These are phyloP conservation scores for Saksenaea vasiformis DNA, from an alignment of 371 early-diverging fungal genomes.

Conservation along the genomic window DNA sequence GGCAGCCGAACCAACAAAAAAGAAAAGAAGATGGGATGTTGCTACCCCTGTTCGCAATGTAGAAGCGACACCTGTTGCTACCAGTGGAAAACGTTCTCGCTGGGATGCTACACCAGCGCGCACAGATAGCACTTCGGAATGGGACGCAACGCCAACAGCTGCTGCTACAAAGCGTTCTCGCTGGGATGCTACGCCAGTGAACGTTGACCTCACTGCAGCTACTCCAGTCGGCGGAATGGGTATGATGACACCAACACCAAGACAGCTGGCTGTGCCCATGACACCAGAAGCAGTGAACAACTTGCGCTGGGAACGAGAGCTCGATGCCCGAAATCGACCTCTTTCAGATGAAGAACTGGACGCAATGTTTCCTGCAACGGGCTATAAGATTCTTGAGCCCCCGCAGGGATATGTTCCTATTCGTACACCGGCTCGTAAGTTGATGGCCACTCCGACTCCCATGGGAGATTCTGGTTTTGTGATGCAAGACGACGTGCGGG, in stretches of 20 bases:
- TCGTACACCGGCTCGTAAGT: conserved; percentile 93
- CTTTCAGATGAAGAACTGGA: conserved; percentile 94
- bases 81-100: conserved; percentile 62
- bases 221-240: conserved; percentile 80
- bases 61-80: conserved; percentile 71
- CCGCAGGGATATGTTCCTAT: conserved; percentile 92
- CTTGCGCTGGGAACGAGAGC: conserved; percentile 81
- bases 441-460: conserved; percentile 93
- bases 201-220: conserved; percentile 49
- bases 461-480: conserved; percentile 81
- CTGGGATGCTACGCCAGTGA: conserved; percentile 85
- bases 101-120: conserved; percentile 87
- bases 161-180: conserved; percentile 61
- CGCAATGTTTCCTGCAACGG: conserved; percentile 87
- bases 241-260: conserved; percentile 78
- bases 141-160: conserved; percentile 73
- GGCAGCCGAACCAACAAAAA: conserved; percentile 43
- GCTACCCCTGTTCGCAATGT: conserved; percentile 66
- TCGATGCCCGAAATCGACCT: conserved; percentile 85
- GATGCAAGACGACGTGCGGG: conserved; percentile 78
- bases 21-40: conserved; percentile 88
- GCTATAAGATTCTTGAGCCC: conserved; percentile 91
- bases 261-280: conserved; percentile 64
- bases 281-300: conserved; percentile 81
- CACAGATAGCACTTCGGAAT: conserved; percentile 50